These are phyloP conservation scores for Neophaeococcomyces mojaviensis DNA, from an alignment of 2,329 filamentous ascomycete genomes.

Conservation along the genomic window DNA sequence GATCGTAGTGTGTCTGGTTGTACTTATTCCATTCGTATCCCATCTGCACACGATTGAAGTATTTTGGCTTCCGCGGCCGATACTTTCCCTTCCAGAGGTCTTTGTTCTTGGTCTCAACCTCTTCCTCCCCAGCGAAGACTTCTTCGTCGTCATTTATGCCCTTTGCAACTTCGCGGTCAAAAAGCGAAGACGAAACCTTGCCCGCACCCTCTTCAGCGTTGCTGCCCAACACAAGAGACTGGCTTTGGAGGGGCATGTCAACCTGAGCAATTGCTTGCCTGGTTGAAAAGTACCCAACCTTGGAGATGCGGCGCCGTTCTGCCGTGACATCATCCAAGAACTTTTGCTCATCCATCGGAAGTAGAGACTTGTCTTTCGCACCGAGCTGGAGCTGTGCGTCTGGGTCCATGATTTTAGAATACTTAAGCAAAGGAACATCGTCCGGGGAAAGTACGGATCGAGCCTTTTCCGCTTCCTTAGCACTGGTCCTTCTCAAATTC, in stretches of 20 bases:
- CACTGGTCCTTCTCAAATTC: constrained; percentile 59
- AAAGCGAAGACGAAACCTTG: constrained; percentile 57
- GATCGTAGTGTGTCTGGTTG: constrained; percentile 98
- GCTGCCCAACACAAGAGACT: constrained; percentile 3
- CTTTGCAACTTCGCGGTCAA: constrained; percentile 85
- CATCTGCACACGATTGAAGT: constrained; percentile 98
- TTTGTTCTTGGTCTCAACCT: constrained; percentile 48
- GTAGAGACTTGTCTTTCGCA: constrained; percentile 55
- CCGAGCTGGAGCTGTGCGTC: constrained; percentile 59
- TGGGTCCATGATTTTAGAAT: constrained; percentile 50
- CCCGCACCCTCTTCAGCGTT: constrained; percentile 63
- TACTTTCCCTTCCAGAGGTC: constrained; percentile 68
- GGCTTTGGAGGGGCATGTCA: not conserved
- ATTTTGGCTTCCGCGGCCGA: constrained; percentile 81
- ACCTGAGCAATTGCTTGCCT: constrained; percentile 34
- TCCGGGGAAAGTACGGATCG: constrained; percentile 16
- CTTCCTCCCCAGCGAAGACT: constrained; percentile 85
- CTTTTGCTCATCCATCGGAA: constrained; percentile 45
- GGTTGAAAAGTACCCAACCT: constrained; percentile 61
- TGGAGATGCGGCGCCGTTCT: constrained; percentile 54
- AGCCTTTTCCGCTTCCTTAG: constrained; percentile 51
- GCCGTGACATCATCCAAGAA: constrained; percentile 52
- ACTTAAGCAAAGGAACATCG: constrained; percentile 22
- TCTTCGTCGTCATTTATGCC: constrained; percentile 92
- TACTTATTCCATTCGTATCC: constrained; percentile 99